Percentiles rank a stretch among this genome's conserved stretches.
Conservation (phyloP, 345 rosid species). For the rapeseed (Brassica napus) region DNA sequence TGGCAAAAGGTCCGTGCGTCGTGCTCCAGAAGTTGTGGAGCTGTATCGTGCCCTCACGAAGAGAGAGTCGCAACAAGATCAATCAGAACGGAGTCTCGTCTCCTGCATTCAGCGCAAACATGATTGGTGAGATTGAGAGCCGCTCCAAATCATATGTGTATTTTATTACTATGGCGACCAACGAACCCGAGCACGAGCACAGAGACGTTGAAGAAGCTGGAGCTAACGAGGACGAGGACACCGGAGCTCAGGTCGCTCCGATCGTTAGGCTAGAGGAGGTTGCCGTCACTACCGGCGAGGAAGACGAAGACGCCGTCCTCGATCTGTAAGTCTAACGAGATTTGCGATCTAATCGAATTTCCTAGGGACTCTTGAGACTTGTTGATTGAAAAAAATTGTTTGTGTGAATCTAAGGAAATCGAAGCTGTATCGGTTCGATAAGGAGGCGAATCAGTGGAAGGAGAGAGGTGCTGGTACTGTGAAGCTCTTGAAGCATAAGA, state of each 20-base stretch:
- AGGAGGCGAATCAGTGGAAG: slow-evolving; percentile 91
- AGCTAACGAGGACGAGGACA: slow-evolving; percentile 88
- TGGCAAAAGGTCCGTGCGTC: slow-evolving; percentile 61
- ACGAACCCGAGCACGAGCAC: slow-evolving; percentile 58
- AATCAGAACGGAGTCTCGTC: slow-evolving; percentile 44
- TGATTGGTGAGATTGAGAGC: slow-evolving; percentile 98
- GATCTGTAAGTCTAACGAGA: slow-evolving; percentile 58
- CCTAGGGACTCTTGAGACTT: slow-evolving; percentile 1
- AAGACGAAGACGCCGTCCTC: slow-evolving; percentile 75
- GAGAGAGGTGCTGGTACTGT: slow-evolving; percentile 95
- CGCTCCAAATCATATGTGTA: slow-evolving; percentile 56
- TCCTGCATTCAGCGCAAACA: slow-evolving; percentile 53
- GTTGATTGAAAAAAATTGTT: background rate
- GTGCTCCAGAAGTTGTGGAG: slow-evolving; percentile 82
- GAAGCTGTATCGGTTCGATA: slow-evolving; percentile 85
- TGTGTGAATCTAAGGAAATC: slow-evolving; percentile 60
- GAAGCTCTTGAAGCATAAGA: slow-evolving; percentile 83
- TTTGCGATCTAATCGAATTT: slow-evolving; percentile 23
- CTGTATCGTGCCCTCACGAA: slow-evolving; percentile 77
- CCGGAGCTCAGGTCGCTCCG: slow-evolving; percentile 94
- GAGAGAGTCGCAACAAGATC: slow-evolving; percentile 59
- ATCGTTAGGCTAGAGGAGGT: slow-evolving; percentile 87
- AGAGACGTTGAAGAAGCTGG: slow-evolving; percentile 72
- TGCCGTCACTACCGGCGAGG: slow-evolving; percentile 86
- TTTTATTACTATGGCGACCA: slow-evolving; percentile 57